Evolutionary conservation across 176 grass and related monocot genomes (phyloP), one percentile per base, ranked within the genome.

Genomic region (Carex pumila): DNA sequence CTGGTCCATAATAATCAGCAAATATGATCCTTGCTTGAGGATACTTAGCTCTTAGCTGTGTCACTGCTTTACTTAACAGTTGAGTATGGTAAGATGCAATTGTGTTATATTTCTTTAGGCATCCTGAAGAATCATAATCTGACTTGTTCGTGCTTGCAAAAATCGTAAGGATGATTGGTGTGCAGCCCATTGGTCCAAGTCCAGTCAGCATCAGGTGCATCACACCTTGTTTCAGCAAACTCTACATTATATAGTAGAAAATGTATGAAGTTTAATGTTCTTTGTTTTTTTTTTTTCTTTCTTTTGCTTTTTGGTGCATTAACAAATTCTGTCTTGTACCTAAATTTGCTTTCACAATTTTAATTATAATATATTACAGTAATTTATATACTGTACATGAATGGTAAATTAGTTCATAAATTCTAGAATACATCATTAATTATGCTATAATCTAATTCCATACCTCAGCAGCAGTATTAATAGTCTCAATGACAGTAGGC

Each of bases 151-250:
- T 5, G 29, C 81, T 88, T 0, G 54, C 12, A 63, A 80, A 88
- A 1, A 63, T 1, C n/a, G 82, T 79, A 15, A 88, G 73, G 39
- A 84, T 72, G 13, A 41, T 43, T 12, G 87, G 63, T 29, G 71
- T 50, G 73, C 87, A 88, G 52, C 87, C 87, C 0, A 88, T 12
- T 25, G 82, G 87, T 14, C 83, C 63, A 77, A 83, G 39, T 69
- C 82, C 87, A 36, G 82, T 74, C 61, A 88, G 56, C 62, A 88
- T 31, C 73, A 88, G 72, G 31, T 88, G 47, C 32, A 49, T 77
- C 29, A 79, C 87, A 4, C 74, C 87, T 65, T 63, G 54, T 19
- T 78, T 84, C 8, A 88, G 83, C 72, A 88, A 41, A 54, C 49
- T 54, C 86, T 88, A 63, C 37, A 74, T 53, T 30, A 61, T 58